Evolutionary conservation across 306 rosid genomes (phyloP).

Genomic region (Aeschynomene evenia): DNA sequence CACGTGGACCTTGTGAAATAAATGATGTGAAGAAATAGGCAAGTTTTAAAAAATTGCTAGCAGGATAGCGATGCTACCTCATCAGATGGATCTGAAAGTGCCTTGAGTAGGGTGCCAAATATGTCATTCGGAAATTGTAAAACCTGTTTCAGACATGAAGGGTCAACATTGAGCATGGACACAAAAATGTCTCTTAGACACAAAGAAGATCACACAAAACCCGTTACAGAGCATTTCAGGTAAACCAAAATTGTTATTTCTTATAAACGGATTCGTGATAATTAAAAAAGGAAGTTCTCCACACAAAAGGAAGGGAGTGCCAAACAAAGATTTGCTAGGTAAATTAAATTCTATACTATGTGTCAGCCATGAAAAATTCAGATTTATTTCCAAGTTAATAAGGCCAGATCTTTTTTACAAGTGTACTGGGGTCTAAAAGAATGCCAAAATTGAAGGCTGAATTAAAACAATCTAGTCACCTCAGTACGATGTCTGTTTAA

Average conservation of each 20-base stretch:
- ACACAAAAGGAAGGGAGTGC: background rate
- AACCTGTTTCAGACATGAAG: constrained; percentile 60
- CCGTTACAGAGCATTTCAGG: background rate
- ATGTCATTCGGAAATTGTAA: constrained; percentile 68
- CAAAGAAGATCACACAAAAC: constrained; percentile 2
- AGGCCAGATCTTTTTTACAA: background rate
- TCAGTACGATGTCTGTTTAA: constrained; percentile 72
- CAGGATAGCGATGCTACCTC: constrained; percentile 52
- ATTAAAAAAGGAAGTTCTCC: background rate
- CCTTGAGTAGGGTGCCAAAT: constrained; percentile 78
- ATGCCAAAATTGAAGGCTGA: constrained; percentile 20
- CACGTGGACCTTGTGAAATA: constrained; percentile 13
- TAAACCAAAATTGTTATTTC: constrained; percentile 10
- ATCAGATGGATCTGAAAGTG: constrained; percentile 89
- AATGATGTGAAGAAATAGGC: constrained; percentile 10
- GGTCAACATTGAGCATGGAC: constrained; percentile 3
- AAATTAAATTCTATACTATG: background rate
- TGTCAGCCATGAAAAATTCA: constrained; percentile 15
- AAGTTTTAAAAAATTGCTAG: constrained; percentile 18
- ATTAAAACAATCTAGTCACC: constrained; percentile 49
- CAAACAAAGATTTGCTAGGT: background rate
- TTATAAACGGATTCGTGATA: background rate
- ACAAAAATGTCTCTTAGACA: background rate
- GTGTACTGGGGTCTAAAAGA: constrained; percentile 11
- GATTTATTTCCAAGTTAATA: background rate